A percentile compares a stretch with the other conserved stretches of the same genome.
These are phyloP conservation scores for Protomyces inouyei DNA, from an alignment of 1,139 yeast genomes.

Conservation along the genomic window DNA sequence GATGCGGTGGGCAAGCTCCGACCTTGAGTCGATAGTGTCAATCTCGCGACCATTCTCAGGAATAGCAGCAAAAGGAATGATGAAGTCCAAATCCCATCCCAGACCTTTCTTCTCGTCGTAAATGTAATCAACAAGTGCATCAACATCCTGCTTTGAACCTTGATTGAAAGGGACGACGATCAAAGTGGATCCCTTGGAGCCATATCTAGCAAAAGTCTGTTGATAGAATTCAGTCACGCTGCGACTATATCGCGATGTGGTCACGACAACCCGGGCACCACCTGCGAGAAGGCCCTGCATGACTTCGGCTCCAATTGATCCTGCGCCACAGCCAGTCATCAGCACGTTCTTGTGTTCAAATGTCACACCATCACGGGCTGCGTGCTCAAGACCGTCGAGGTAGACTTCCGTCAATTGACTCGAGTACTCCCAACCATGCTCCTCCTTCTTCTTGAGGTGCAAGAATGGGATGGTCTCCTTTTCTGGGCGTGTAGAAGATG, in stretches of 20 bases:
- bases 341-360: constrained; percentile 84
- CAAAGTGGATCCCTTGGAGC: constrained; percentile 85
- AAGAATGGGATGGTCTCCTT: constrained; percentile 85
- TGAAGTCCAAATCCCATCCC: constrained; percentile 95
- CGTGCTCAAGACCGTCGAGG: constrained; percentile 85
- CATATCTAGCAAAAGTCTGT: constrained; percentile 82
- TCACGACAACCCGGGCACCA: constrained; percentile 95
- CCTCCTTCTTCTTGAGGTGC: constrained; percentile 71
- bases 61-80: constrained; percentile 96
- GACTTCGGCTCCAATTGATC: constrained; percentile 96
- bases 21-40: constrained; percentile 85
- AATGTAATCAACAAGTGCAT: constrained; percentile 75
- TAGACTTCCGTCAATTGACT: constrained; percentile 68
- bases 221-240: constrained; percentile 94
- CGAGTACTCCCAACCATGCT: constrained; percentile 81
- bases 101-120: constrained; percentile 88
- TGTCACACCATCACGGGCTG: constrained; percentile 86
- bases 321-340: constrained; percentile 98
- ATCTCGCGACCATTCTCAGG: constrained; percentile 97
- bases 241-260: constrained; percentile 92
- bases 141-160: constrained; percentile 80
- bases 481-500: constrained; percentile 45
- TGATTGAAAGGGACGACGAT: constrained; percentile 98
- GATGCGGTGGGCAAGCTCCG: constrained; percentile 96
- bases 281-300: constrained; percentile 92